A percentile compares a stretch with the other conserved stretches of the same genome.
Evolutionary conservation across 768 basidiomycete species (phyloP).

Genomic region (Suillus decipiens): DNA sequence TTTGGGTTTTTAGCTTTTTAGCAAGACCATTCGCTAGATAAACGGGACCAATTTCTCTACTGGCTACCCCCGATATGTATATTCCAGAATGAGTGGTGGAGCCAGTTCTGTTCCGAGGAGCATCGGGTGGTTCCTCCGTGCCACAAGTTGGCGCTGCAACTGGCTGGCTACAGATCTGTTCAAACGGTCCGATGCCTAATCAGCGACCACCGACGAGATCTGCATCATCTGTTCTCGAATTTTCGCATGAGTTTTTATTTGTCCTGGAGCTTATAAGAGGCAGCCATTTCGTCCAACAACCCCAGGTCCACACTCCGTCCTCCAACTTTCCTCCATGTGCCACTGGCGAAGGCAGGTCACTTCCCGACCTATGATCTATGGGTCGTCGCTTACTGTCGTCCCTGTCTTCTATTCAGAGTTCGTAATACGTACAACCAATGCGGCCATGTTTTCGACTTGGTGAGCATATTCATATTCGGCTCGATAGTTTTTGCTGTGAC

Average conservation of each 20-base stretch:
- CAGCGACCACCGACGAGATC: constrained; percentile 25
- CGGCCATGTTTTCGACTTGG: constrained; percentile 54
- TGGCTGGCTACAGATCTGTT: constrained; percentile 23
- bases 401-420: constrained; percentile 46
- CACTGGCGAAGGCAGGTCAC: constrained; percentile 64
- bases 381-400: constrained; percentile 14
- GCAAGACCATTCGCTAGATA: constrained; percentile 22
- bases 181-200: constrained; percentile 27
- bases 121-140: constrained; percentile 30
- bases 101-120: constrained; percentile 34
- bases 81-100: constrained; percentile 17
- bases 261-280: constrained; percentile 28
- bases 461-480: constrained; percentile 31
- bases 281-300: constrained; percentile 5
- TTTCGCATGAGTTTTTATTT: constrained; percentile 17
- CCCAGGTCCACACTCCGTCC: constrained; percentile 21
- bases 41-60: constrained; percentile 19
- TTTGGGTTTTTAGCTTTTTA: constrained; percentile 41
- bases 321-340: constrained; percentile 53
- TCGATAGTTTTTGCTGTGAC: constrained; percentile 11
- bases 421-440: constrained; percentile 62
- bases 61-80: constrained; percentile 25
- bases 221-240: constrained; percentile 25
- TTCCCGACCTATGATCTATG: constrained; percentile 21
- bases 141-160: constrained; percentile 23